Percentiles rank a stretch among this genome's conserved stretches.
phyloP scores from a whole-genome alignment of 1,284 basidiomycete genomes.

The Earliella scabrosa region DNA sequence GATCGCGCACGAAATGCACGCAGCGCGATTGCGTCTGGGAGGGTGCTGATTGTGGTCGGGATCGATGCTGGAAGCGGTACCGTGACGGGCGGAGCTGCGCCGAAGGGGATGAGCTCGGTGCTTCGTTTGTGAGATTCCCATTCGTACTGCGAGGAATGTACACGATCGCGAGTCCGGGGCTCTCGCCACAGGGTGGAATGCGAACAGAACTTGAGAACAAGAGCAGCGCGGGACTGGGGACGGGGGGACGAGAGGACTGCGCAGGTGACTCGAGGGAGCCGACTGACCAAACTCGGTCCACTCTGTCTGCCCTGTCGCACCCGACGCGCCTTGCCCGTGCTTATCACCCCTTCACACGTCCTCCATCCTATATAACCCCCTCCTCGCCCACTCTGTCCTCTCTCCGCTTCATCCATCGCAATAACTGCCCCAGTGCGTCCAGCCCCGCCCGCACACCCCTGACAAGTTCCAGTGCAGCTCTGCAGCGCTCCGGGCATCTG shows the following conservation, averaged over 20 bases:
- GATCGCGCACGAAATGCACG: slow-evolving; percentile 4
- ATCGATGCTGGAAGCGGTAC: background rate
- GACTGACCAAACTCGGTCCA: slow-evolving; percentile 8
- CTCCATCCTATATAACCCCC: slow-evolving; percentile 20
- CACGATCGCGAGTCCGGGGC: too few relatives aligned
- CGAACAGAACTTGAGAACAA: background rate
- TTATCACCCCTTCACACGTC: slow-evolving; percentile 27
- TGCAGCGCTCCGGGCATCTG: background rate
- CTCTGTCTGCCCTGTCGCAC: slow-evolving; percentile 2
- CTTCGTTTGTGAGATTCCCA: too few relatives aligned
- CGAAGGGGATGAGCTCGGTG: too few relatives aligned
- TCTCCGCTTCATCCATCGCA: slow-evolving; percentile 2
- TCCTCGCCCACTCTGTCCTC: slow-evolving; percentile 1
- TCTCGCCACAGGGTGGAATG: too few relatives aligned
- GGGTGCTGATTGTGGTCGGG: background rate
- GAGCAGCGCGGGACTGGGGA: background rate
- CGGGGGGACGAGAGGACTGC: background rate
- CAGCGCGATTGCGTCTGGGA: background rate
- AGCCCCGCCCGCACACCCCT: background rate
- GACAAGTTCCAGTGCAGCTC: background rate
- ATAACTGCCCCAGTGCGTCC: background rate
- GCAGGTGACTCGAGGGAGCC: background rate
- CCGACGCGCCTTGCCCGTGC: slow-evolving; percentile 17
- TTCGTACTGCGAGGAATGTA: background rate
- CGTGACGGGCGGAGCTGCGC: too few relatives aligned